phyloP scores from a whole-genome alignment of 116 monocot species.

The Thalassia testudinum region DNA sequence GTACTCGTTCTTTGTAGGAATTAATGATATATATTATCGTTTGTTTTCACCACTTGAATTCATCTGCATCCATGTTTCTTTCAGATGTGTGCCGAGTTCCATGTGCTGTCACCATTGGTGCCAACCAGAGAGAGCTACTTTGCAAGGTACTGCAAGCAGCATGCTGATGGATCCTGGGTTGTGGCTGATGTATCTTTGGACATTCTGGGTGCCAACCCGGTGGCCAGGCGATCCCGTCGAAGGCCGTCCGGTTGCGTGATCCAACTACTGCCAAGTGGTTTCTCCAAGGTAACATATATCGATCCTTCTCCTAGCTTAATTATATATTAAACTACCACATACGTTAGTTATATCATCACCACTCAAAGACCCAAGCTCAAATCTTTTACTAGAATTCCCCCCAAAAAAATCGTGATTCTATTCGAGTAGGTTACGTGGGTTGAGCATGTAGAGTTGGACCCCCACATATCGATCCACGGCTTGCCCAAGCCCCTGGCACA shows the following conservation, averaged over 20 bases:
- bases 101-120: constrained; percentile 73
- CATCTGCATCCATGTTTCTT: constrained; percentile 7
- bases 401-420: neutral
- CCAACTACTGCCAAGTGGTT: constrained; percentile 81
- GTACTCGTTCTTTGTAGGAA: too few species aligned
- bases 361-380: too few species aligned
- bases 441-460: constrained; percentile 85
- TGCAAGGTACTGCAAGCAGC: constrained; percentile 84
- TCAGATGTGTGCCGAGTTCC: constrained; percentile 79
- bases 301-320: neutral
- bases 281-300: constrained; percentile 40
- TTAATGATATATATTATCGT: too few species aligned
- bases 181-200: constrained; percentile 85
- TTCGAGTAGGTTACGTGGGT: constrained; percentile 74
- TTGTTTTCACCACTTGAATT: too few species aligned
- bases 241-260: constrained; percentile 80
- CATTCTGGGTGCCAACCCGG: constrained; percentile 29
- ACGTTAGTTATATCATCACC: neutral
- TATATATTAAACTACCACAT: neutral
- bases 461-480: constrained; percentile 63
- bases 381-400: too few species aligned
- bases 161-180: constrained; percentile 58
- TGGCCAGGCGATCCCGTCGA: constrained; percentile 26
- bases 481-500: constrained; percentile 63
- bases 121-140: constrained; percentile 64